A percentile compares a stretch with the other conserved stretches of the same genome.
Evolutionary conservation across 1,139 yeast species (phyloP).

Genomic region (Geotrichum phurueaensis): DNA sequence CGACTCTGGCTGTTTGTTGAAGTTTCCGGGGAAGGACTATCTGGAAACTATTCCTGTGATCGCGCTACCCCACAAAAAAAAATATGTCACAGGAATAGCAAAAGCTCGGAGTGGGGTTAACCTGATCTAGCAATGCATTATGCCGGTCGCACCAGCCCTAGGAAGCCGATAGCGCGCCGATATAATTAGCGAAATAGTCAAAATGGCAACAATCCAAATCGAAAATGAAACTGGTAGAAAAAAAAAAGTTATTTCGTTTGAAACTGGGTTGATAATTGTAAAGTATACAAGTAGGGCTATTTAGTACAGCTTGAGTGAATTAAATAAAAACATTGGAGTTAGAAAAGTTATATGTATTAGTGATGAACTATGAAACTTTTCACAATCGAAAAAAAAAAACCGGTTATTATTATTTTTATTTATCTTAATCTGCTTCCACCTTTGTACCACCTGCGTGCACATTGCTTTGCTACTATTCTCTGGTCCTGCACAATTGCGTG

Average conservation of each 20-base stretch:
- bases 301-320: background rate
- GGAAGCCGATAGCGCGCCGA: background rate
- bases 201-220: background rate
- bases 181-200: no score
- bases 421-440: background rate
- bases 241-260: background rate
- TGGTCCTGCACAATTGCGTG: background rate
- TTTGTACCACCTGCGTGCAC: no score
- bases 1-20: no score
- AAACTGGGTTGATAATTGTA: background rate
- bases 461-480: no score
- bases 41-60: background rate
- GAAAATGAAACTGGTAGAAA: background rate
- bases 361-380: background rate
- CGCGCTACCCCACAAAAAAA: background rate
- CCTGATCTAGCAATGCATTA: background rate
- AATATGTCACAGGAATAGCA: background rate
- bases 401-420: no score
- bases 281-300: no score
- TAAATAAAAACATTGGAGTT: no score
- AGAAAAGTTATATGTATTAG: background rate
- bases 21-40: background rate
- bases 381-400: background rate
- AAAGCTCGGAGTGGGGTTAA: background rate
- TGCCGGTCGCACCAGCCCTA: background rate